Evolutionary conservation across 176 grass and related monocot species (phyloP).

Genomic region (Areca catechu): DNA sequence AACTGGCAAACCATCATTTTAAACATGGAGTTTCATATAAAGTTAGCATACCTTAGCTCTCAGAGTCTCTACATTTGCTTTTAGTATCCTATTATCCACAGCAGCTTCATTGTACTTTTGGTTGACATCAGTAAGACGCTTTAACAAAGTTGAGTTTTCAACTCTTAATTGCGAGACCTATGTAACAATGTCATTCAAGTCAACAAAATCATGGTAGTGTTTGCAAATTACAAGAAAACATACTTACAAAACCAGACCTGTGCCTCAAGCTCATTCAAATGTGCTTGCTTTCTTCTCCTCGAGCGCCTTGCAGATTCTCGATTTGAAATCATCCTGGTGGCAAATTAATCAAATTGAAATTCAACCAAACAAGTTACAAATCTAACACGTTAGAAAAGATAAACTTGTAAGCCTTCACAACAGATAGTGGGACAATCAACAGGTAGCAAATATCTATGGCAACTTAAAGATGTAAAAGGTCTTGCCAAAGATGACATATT

Average conservation of each 20-base stretch:
- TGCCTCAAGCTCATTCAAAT: conserved; percentile 57
- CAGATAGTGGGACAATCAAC: no score
- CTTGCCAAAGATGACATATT: no score
- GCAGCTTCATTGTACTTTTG: conserved; percentile 41
- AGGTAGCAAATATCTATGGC: no score
- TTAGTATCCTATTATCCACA: conserved; percentile 50
- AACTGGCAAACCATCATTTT: no score
- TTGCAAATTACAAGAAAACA: neutral
- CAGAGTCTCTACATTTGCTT: conserved; percentile 48
- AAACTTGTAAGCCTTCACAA: no score
- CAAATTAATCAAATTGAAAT: no score
- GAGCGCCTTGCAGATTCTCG: conserved; percentile 72
- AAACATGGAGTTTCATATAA: neutral
- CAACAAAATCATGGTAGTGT: no score
- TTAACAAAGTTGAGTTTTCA: conserved; percentile 57
- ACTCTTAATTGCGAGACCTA: conserved; percentile 46
- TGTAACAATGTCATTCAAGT: neutral
- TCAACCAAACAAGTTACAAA: no score
- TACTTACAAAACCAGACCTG: conserved; percentile 25
- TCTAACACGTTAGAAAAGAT: no score
- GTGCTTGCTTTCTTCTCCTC: conserved; percentile 79
- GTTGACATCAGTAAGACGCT: conserved; percentile 33
- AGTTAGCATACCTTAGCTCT: conserved; percentile 42
- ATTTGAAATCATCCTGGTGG: conserved; percentile 63
- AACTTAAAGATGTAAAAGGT: no score